Conservation (phyloP, 1,284 basidiomycete species). For the Cutaneotrichosporon sp. region DNA sequence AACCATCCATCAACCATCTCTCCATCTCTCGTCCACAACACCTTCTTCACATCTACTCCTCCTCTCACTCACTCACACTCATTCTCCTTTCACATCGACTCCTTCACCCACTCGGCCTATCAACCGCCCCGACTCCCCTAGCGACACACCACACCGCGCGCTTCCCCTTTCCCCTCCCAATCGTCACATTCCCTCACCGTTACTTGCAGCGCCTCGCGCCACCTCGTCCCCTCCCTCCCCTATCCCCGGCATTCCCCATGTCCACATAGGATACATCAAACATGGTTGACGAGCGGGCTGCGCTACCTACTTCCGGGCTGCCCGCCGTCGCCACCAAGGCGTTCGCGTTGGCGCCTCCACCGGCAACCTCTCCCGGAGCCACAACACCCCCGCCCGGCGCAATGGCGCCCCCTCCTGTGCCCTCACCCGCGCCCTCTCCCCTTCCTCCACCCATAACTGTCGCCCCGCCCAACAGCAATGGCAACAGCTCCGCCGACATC, state of each 20-base stretch:
- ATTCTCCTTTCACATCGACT: too few relatives aligned
- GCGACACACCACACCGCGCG: too few relatives aligned
- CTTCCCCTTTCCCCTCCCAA: background rate
- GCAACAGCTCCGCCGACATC: background rate
- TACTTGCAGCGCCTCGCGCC: background rate
- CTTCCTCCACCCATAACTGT: background rate
- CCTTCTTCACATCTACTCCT: too few relatives aligned
- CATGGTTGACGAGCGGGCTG: conserved; percentile 10
- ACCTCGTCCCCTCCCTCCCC: background rate
- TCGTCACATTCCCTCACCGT: background rate
- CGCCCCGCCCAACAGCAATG: background rate
- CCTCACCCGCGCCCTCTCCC: background rate
- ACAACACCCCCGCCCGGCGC: background rate
- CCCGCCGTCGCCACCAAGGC: background rate
- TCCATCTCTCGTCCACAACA: too few relatives aligned
- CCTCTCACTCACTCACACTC: too few relatives aligned
- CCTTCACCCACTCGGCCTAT: too few relatives aligned
- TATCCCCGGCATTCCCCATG: background rate
- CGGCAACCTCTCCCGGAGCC: background rate
- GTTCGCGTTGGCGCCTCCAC: background rate
- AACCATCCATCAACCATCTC: too few relatives aligned
- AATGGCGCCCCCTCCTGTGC: background rate
- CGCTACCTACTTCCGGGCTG: background rate
- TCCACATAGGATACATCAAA: background rate
- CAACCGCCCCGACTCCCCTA: too few relatives aligned